These are phyloP conservation scores for Suillus sp. DNA, from an alignment of 768 basidiomycete genomes.

Conservation along the genomic window DNA sequence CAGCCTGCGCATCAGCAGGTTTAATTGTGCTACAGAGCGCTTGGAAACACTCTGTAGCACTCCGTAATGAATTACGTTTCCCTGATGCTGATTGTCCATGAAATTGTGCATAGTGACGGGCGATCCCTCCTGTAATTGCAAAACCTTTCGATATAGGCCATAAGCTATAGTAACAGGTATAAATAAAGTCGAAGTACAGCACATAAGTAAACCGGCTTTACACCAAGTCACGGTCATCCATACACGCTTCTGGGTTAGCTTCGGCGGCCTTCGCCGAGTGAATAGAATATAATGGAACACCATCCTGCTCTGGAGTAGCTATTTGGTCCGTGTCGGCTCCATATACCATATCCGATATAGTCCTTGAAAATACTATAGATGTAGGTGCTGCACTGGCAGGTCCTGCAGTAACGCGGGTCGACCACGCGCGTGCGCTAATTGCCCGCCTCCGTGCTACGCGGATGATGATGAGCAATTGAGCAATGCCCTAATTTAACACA, in stretches of 20 bases:
- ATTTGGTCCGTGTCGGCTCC: neutral
- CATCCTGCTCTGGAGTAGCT: neutral
- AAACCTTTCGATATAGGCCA: neutral
- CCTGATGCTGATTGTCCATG: too few species aligned
- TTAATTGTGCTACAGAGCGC: too few species aligned
- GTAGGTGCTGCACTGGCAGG: neutral
- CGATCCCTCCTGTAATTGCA: too few species aligned
- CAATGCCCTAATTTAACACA: slow-evolving; percentile 31
- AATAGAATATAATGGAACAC: neutral
- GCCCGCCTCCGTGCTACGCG: slow-evolving; percentile 36
- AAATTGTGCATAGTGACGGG: too few species aligned
- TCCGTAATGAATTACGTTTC: too few species aligned
- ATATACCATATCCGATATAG: neutral
- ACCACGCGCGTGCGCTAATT: slow-evolving; percentile 11
- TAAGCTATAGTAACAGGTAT: neutral
- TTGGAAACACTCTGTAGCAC: too few species aligned
- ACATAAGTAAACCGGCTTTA: neutral
- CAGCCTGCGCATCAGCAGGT: too few species aligned
- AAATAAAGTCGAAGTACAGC: neutral
- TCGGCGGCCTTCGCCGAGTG: neutral
- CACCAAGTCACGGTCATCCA: neutral
- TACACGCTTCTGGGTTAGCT: neutral
- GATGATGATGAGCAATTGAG: slow-evolving; percentile 37
- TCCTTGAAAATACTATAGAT: slow-evolving; percentile 1
- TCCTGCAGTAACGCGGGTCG: neutral